These are phyloP conservation scores for Diospyros kaki DNA, from an alignment of 148 eudicot genomes.

Conservation along the genomic window DNA sequence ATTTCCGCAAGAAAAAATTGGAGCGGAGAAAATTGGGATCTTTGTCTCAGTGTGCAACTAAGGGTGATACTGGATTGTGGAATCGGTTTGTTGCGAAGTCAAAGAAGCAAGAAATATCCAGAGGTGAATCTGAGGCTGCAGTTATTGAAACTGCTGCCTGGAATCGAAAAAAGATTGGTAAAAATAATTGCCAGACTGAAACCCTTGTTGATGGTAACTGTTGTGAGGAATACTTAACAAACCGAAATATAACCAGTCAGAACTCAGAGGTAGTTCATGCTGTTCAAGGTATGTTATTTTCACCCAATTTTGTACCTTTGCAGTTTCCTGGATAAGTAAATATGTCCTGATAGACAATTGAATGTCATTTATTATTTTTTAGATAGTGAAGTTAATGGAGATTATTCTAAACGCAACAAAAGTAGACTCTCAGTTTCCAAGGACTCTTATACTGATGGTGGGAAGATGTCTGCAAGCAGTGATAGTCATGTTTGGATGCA, in stretches of 20 bases:
- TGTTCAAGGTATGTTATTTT: slow-evolving; percentile 30
- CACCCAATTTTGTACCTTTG: neutral
- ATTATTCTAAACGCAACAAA: slow-evolving; percentile 22
- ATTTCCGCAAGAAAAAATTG: slow-evolving; percentile 59
- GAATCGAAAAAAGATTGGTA: slow-evolving; percentile 27
- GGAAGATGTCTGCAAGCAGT: slow-evolving; percentile 25
- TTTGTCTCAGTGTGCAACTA: slow-evolving; percentile 36
- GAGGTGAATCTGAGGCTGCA: slow-evolving; percentile 19
- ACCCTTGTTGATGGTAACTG: slow-evolving; percentile 19
- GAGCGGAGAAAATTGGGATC: slow-evolving; percentile 36
- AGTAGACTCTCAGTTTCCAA: slow-evolving; percentile 13
- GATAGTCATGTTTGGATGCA: slow-evolving; percentile 14
- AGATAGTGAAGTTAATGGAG: slow-evolving; percentile 15
- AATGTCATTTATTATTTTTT: neutral
- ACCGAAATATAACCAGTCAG: slow-evolving; percentile 10
- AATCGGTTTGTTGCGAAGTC: slow-evolving; percentile 30
- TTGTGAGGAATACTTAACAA: slow-evolving; percentile 17
- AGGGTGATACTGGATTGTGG: slow-evolving; percentile 22
- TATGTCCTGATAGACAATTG: neutral
- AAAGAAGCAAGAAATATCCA: slow-evolving; percentile 26
- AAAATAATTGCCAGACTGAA: slow-evolving; percentile 16
- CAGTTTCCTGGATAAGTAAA: slow-evolving; percentile 3
- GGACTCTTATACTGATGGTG: slow-evolving; percentile 20
- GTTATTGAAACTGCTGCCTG: slow-evolving; percentile 18
- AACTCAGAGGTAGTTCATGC: slow-evolving; percentile 22